Base-by-base conservation (phyloP, 345 rosid genomes). In the Pelargonium nanum region DNA sequence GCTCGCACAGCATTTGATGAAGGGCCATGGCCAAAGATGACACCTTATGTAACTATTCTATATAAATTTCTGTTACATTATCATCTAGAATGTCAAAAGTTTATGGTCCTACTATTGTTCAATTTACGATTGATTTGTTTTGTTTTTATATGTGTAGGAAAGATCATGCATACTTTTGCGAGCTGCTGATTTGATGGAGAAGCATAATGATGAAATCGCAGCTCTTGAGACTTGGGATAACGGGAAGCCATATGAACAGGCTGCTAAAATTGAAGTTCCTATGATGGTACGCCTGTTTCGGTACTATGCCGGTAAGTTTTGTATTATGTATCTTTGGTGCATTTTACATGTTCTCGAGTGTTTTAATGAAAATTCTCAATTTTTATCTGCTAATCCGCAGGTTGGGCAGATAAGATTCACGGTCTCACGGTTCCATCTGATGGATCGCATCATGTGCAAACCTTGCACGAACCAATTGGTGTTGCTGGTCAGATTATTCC, bases 1-100 rank as follows among this genome's bases (percentile, higher is more conserved):
- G 98, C 98, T 70, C 89, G 98, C 54, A 84, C 82, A 77, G 99
- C 99, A 15, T 93, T 93, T 73, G 99, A 93, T 72, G 89, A 85
- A 67, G 97, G 99, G 70, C 89, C 99, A 26, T 93, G 99, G 99
- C 99, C 97, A 4, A 85, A 28, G 74, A 85, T 89, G 95, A 72
- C 87, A 66, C 89, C 97, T 63, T 87, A 89, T 74, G 99, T 93
- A 78, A 76, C 16, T 58, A 15, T 56, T 44, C 57, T 32, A 0
- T 9, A 16, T 26, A 1, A 32, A 19, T n/a, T 15, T 6, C 21
- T 40, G 7, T 12, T 23, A 15, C 4, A 26, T 19, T 16, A 2
- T 16, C 59, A n/a, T 45, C 52, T 2, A 13, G 40, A 30, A 12
- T 30, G 58, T 51, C 1, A 24, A 55, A 30, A 22, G 23, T 48